Base-by-base conservation (phyloP, 306 rosid species). In the Fragaria ananassa region DNA sequence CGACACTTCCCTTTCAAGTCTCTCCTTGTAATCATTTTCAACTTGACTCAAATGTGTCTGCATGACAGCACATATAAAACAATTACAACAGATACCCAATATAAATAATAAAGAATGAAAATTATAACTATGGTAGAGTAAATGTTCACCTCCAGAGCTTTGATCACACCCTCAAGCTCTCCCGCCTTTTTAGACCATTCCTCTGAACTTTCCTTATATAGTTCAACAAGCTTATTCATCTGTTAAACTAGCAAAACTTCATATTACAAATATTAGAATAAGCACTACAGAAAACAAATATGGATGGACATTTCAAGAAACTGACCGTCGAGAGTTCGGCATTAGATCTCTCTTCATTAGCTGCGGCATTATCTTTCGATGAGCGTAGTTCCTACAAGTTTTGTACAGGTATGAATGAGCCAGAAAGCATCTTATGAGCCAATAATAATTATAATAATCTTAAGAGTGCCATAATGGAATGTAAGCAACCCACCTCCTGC, bases 111-210 rank as follows among this genome's bases (percentile, higher is more conserved):
- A 72, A 42, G 42, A 27, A 45, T 1, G 31, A 6, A 66, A 21
- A 44, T 17, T 5, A 31, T 68, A 68, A 54, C 46, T 46, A 62
- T n/a, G 19, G 58, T 18, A 50, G 9, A 29, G n/a, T 13, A 81
- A 66, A 70, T 74, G 62, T 80, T 83, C 78, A 95, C 99, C 97
- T 95, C 99, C 85, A 90, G 78, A 25, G 97, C 97, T 85, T 90
- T 89, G 78, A 95, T 80, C 69, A 85, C 97, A 23, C 99, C 99
- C 78, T 92, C 97, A 72, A 95, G 93, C 71, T 90, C 99, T 15
- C 90, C 88, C 7, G 97, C 92, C 89, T 95, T 95, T 80, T 74
- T 84, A n/a, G 97, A 87, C 97, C 91, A 95, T 84, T 92, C 97
- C 80, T 92, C 92, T 2, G 93, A 90, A 83, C 92, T 89, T 86